A percentile compares a stretch with the other conserved stretches of the same genome.
phyloP scores from a whole-genome alignment of 129 eudicot genomes.

The Ambrosia artemisiifolia region DNA sequence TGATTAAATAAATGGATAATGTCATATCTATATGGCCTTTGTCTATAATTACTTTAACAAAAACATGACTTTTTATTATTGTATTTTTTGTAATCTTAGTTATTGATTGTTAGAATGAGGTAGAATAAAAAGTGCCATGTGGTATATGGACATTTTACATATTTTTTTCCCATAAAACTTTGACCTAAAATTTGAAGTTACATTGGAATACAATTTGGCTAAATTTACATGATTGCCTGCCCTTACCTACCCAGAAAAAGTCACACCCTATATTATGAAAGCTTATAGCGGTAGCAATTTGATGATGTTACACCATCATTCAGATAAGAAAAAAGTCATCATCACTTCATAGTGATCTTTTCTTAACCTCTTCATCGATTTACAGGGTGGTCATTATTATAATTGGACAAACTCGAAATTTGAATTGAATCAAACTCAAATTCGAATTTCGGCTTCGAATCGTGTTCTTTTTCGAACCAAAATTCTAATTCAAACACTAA shows the following conservation, averaged over 20 bases:
- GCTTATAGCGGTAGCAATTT: constrained; percentile 25
- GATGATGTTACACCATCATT: constrained; percentile 27
- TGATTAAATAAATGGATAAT: no score
- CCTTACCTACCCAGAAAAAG: constrained; percentile 1
- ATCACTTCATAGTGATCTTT: constrained; percentile 13
- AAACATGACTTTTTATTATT: no score
- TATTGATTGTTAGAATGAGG: background rate
- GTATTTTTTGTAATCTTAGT: no score
- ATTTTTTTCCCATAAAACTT: background rate
- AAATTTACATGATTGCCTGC: constrained; percentile 13
- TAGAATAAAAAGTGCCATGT: background rate
- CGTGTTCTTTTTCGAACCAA: no score
- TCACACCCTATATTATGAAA: background rate
- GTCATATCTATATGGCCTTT: no score
- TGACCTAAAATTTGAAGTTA: background rate
- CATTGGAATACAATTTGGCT: background rate
- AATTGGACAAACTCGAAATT: no score
- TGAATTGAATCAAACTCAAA: no score
- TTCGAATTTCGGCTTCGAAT: no score
- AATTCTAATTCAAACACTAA: no score
- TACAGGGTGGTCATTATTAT: no score
- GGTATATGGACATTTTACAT: background rate
- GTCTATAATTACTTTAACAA: no score
- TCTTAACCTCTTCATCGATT: no score
- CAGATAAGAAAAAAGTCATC: constrained; percentile 8